Evolutionary conservation across 805 yeast genomes (phyloP).

Genomic region (Brettanomyces naardenensis): DNA sequence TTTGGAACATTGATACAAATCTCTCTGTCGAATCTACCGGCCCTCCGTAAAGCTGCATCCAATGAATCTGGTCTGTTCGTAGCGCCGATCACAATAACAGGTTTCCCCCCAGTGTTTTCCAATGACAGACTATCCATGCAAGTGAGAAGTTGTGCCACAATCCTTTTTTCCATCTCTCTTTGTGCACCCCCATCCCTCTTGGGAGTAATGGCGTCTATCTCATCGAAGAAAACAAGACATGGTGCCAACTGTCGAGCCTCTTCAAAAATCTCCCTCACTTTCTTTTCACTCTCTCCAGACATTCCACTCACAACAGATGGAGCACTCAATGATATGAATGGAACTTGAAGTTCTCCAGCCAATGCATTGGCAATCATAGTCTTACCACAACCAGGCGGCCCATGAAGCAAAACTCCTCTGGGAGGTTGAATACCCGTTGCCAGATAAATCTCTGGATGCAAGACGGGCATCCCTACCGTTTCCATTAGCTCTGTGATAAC

Average conservation of each 20-base stretch:
- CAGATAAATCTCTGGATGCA: slow-evolving; percentile 85
- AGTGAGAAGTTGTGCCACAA: slow-evolving; percentile 90
- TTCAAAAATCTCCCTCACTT: slow-evolving; percentile 84
- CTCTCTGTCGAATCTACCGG: slow-evolving; percentile 94
- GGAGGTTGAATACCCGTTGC: slow-evolving; percentile 94
- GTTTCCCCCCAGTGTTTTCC: slow-evolving; percentile 85
- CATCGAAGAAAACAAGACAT: slow-evolving; percentile 88
- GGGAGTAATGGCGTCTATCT: slow-evolving; percentile 96
- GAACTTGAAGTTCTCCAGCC: slow-evolving; percentile 91
- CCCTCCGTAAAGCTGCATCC: slow-evolving; percentile 91
- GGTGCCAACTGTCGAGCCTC: slow-evolving; percentile 91
- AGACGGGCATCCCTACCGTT: slow-evolving; percentile 81
- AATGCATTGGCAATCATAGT: slow-evolving; percentile 93
- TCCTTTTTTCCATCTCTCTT: slow-evolving; percentile 95
- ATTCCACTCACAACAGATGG: slow-evolving; percentile 96
- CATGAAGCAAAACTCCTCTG: slow-evolving; percentile 86
- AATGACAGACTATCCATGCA: slow-evolving; percentile 88
- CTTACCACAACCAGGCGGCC: slow-evolving; percentile 99
- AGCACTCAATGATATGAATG: slow-evolving; percentile 85
- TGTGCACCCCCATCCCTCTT: slow-evolving; percentile 97
- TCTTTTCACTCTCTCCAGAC: slow-evolving; percentile 98
- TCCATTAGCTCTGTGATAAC: slow-evolving; percentile 86
- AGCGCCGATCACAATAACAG: slow-evolving; percentile 92
- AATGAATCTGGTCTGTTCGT: slow-evolving; percentile 94
- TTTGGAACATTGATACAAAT: slow-evolving; percentile 93